These are phyloP conservation scores for Lyophyllum semitale DNA, from an alignment of 768 basidiomycete species.

Conservation along the genomic window DNA sequence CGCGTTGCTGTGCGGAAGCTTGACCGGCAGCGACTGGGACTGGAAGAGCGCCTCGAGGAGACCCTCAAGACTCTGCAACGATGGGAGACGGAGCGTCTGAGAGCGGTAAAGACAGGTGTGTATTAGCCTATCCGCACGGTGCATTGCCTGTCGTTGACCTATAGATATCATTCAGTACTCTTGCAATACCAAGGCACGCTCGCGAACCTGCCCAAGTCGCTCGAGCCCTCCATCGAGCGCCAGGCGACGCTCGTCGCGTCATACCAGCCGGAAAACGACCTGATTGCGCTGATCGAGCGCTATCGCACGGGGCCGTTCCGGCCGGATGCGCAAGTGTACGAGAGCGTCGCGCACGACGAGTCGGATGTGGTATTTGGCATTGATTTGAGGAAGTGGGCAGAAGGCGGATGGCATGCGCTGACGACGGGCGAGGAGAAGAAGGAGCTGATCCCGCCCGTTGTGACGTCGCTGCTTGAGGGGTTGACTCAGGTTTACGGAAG, in stretches of 20 bases:
- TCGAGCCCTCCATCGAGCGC: conserved; percentile 66
- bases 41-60: conserved; percentile 88
- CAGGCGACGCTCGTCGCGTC: conserved; percentile 77
- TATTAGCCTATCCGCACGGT: conserved; percentile 28
- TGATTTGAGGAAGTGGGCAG: conserved; percentile 89
- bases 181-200: conserved; percentile 87
- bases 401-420: conserved; percentile 70
- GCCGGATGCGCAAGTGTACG: conserved; percentile 83
- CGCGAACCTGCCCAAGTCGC: conserved; percentile 65
- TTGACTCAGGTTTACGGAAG: conserved; percentile 64
- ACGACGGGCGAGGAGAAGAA: conserved; percentile 59
- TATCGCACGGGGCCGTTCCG: conserved; percentile 94
- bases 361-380: conserved; percentile 90
- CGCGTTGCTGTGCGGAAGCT: conserved; percentile 79
- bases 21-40: conserved; percentile 79
- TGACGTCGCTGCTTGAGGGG: conserved; percentile 65
- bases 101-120: conserved; percentile 81
- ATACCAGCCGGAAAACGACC: conserved; percentile 86
- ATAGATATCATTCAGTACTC: conserved; percentile 50
- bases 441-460: conserved; percentile 71
- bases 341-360: conserved; percentile 80
- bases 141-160: neutral
- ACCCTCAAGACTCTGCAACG: conserved; percentile 76
- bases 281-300: conserved; percentile 86
- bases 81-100: conserved; percentile 84